These are phyloP conservation scores for Phoenix roebelenii DNA, from an alignment of 176 grass and related monocot genomes.

Conservation along the genomic window DNA sequence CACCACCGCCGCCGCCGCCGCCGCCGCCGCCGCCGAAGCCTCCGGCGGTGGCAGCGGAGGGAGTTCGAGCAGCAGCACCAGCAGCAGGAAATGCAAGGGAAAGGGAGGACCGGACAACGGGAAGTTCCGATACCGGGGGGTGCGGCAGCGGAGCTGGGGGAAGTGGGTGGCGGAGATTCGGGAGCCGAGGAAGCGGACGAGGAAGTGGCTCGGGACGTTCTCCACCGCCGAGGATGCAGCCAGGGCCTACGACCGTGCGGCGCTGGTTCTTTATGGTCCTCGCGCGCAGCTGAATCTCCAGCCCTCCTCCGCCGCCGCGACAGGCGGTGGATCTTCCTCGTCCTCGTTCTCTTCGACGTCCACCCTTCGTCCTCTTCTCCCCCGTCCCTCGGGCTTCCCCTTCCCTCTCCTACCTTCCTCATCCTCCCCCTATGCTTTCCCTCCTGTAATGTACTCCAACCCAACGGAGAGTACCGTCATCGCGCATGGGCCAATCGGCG, in stretches of 20 bases:
- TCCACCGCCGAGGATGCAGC: constrained; percentile 91
- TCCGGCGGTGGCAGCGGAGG: not conserved
- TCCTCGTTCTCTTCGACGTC: constrained; percentile 17
- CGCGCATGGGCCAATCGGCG: too few relatives aligned
- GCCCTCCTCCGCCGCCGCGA: not conserved
- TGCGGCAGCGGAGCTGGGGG: constrained; percentile 14
- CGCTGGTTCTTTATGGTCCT: constrained; percentile 67
- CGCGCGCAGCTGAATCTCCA: constrained; percentile 85
- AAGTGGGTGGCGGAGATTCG: constrained; percentile 23
- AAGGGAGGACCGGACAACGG: constrained; percentile 9
- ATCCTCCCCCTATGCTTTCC: not conserved
- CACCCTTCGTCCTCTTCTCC: constrained; percentile 17
- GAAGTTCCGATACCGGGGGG: constrained; percentile 11
- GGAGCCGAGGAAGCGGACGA: constrained; percentile 8
- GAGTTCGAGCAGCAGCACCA: not conserved
- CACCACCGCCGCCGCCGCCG: too few relatives aligned
- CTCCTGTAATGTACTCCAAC: not conserved
- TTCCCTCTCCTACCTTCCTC: not conserved
- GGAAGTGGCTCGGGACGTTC: constrained; percentile 96
- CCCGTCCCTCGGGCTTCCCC: constrained; percentile 13
- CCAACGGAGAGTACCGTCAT: too few relatives aligned
- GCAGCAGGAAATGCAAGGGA: constrained; percentile 1
- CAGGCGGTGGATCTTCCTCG: constrained; percentile 9
- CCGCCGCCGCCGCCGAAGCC: too few relatives aligned
- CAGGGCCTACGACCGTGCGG: constrained; percentile 73